These are phyloP conservation scores for Linnemannia schmuckeri DNA, from an alignment of 192 early-diverging fungal genomes.

Conservation along the genomic window DNA sequence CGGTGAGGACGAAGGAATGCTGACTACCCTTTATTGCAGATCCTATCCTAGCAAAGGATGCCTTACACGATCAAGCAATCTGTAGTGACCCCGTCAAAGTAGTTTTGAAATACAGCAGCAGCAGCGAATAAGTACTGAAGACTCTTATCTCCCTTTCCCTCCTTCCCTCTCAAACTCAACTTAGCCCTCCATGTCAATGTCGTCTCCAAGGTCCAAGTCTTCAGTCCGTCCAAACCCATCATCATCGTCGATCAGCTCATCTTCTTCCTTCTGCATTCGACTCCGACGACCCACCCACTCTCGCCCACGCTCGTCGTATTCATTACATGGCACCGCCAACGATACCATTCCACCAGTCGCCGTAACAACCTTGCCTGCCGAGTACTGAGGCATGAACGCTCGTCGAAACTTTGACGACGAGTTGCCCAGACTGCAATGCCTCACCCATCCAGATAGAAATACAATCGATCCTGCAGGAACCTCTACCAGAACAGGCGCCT, in stretches of 20 bases:
- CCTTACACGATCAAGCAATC: neutral
- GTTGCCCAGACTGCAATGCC: slow-evolving; percentile 54
- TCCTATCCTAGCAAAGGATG: neutral
- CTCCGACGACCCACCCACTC: neutral
- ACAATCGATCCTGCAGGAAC: slow-evolving; percentile 41
- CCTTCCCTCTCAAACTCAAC: neutral
- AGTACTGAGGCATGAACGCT: slow-evolving; percentile 52
- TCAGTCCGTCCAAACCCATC: neutral
- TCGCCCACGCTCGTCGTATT: neutral
- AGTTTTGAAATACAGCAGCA: neutral
- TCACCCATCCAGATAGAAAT: slow-evolving; percentile 44
- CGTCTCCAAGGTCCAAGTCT: neutral
- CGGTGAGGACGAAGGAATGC: neutral
- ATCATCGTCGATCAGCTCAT: neutral
- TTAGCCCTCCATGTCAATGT: neutral
- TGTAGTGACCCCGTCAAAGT: neutral
- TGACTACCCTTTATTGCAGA: neutral
- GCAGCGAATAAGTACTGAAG: neutral
- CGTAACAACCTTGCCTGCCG: slow-evolving; percentile 31
- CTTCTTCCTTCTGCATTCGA: neutral
- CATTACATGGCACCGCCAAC: slow-evolving; percentile 35
- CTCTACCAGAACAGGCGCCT: slow-evolving; percentile 28
- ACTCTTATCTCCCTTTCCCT: neutral
- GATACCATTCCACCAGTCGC: slow-evolving; percentile 24
- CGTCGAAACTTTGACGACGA: slow-evolving; percentile 31